Conservation (phyloP, 805 yeast species). For the Nakazawaea populi region DNA sequence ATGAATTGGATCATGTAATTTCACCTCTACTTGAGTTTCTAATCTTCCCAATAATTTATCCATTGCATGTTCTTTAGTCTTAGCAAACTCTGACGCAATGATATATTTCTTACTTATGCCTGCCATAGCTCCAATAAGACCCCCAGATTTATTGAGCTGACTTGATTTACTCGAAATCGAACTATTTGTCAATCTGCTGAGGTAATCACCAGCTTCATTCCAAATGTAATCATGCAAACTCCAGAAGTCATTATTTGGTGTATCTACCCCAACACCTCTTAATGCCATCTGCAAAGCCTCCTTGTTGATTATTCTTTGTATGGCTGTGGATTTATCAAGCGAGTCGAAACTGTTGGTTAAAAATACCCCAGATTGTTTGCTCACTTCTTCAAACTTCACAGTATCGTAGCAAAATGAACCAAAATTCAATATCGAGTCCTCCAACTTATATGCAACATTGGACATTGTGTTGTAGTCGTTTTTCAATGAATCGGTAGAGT, state of each 20-base stretch:
- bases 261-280: slow-evolving; percentile 24
- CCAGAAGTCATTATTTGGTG: slow-evolving; percentile 23
- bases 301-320: slow-evolving; percentile 41
- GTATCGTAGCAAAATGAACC: slow-evolving; percentile 41
- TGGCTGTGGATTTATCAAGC: slow-evolving; percentile 40
- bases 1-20: slow-evolving; percentile 47
- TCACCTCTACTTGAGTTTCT: slow-evolving; percentile 38
- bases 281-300: slow-evolving; percentile 42
- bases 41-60: slow-evolving; percentile 44
- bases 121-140: slow-evolving; percentile 37
- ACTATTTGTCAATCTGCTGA: slow-evolving; percentile 33
- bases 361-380: slow-evolving; percentile 46
- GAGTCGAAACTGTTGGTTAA: slow-evolving; percentile 46
- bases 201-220: slow-evolving; percentile 37
- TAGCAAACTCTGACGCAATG: slow-evolving; percentile 9
- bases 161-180: slow-evolving; percentile 33
- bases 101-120: slow-evolving; percentile 29
- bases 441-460: slow-evolving; percentile 16
- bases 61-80: slow-evolving; percentile 32
- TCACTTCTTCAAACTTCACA: slow-evolving; percentile 27
- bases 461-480: slow-evolving; percentile 20
- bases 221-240: slow-evolving; percentile 38
- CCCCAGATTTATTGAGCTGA: slow-evolving; percentile 30
- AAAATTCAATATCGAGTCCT: slow-evolving; percentile 31
- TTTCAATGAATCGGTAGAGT: slow-evolving; percentile 28